Evolutionary conservation across 2,329 filamentous ascomycete species (phyloP).

Genomic region (Calonectria honghensis): DNA sequence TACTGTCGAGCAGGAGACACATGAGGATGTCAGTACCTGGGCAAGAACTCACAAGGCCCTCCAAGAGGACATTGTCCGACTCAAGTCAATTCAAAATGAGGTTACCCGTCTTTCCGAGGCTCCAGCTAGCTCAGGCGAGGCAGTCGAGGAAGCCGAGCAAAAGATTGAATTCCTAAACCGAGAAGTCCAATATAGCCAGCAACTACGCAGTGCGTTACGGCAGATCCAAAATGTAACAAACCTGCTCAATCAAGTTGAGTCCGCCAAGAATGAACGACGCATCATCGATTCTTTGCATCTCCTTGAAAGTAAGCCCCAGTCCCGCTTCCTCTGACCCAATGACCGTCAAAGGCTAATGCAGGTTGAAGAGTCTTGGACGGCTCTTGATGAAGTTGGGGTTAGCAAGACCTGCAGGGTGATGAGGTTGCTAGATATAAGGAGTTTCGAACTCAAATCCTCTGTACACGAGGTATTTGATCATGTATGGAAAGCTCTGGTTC

Average conservation of each 20-base stretch:
- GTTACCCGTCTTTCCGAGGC: slow-evolving; percentile 87
- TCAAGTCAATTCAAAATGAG: slow-evolving; percentile 85
- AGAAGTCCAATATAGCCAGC: slow-evolving; percentile 76
- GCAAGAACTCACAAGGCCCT: slow-evolving; percentile 88
- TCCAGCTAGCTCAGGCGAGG: slow-evolving; percentile 71
- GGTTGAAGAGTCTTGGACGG: slow-evolving; percentile 72
- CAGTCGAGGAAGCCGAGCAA: slow-evolving; percentile 71
- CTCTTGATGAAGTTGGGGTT: slow-evolving; percentile 75
- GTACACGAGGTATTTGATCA: slow-evolving; percentile 80
- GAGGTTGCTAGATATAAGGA: slow-evolving; percentile 78
- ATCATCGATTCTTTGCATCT: slow-evolving; percentile 74
- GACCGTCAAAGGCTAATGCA: slow-evolving; percentile 44
- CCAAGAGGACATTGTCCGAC: slow-evolving; percentile 88
- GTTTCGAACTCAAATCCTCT: slow-evolving; percentile 78
- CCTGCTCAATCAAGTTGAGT: slow-evolving; percentile 78
- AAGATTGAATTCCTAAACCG: slow-evolving; percentile 74
- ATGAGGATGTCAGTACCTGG: slow-evolving; percentile 89
- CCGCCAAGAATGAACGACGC: slow-evolving; percentile 71
- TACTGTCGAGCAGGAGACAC: slow-evolving; percentile 83
- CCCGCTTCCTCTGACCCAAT: neutral
- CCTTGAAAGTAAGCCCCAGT: slow-evolving; percentile 70
- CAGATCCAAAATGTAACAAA: slow-evolving; percentile 75
- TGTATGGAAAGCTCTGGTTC: slow-evolving; percentile 83
- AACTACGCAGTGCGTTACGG: slow-evolving; percentile 71
- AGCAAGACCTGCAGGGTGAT: slow-evolving; percentile 78